phyloP scores from a whole-genome alignment of 2,329 filamentous ascomycete genomes.

The Dryadomyces quercivorus region DNA sequence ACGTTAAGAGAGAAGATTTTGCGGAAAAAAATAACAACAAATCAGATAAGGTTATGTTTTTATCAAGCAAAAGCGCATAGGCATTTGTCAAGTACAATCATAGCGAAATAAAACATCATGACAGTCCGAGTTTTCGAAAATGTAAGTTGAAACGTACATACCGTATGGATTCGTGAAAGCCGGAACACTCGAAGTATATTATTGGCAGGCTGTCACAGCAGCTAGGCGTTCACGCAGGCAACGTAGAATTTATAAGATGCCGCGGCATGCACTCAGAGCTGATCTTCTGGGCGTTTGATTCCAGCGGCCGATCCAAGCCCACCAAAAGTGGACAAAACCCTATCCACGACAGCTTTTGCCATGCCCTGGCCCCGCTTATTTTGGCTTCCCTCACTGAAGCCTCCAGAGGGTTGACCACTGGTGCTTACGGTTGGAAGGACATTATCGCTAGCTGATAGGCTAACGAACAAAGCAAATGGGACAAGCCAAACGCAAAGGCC shows the following conservation, averaged over 20 bases:
- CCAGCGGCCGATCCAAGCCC: conserved; percentile 28
- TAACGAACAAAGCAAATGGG: conserved; percentile 90
- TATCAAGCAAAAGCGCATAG: conserved; percentile 9
- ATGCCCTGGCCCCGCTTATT: conserved; percentile 45
- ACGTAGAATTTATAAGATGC: background rate
- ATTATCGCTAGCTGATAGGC: conserved; percentile 86
- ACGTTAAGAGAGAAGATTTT: background rate
- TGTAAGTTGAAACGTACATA: background rate
- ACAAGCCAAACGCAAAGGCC: conserved; percentile 95
- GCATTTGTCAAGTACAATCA: conserved; percentile 14
- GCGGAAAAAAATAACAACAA: conserved; percentile 1
- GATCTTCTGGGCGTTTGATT: conserved; percentile 27
- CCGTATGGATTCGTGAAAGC: background rate
- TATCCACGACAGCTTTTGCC: conserved; percentile 53
- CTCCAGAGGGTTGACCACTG: conserved; percentile 29
- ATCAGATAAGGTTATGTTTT: conserved; percentile 8
- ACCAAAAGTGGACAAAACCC: conserved; percentile 38
- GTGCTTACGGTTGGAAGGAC: conserved; percentile 86
- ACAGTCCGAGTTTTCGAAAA: background rate
- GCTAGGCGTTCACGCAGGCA: too few relatives aligned
- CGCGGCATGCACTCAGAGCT: conserved; percentile 12
- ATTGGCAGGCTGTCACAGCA: too few relatives aligned
- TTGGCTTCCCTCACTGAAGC: conserved; percentile 24
- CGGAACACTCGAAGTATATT: too few relatives aligned
- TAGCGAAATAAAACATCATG: conserved; percentile 14